Percentiles rank a stretch among this genome's conserved stretches.
Evolutionary conservation across 2,329 filamentous ascomycete genomes (phyloP).

Genomic region (Cercospora nicotianae): DNA sequence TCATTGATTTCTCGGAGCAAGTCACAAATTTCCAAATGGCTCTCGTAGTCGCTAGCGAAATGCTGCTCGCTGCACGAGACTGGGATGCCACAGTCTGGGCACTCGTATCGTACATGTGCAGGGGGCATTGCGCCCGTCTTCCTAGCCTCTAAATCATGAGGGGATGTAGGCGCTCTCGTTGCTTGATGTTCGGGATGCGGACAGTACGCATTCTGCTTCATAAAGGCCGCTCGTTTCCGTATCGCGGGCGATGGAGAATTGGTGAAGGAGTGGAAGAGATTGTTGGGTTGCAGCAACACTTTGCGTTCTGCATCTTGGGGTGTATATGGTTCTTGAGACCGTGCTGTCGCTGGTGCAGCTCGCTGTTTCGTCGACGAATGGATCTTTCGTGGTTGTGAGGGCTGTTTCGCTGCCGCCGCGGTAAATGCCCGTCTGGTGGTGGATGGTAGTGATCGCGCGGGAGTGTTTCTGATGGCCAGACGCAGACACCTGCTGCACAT

Average conservation of each 20-base stretch:
- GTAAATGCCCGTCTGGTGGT: constrained; percentile 26
- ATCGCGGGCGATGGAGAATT: constrained; percentile 87
- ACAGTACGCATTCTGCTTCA: constrained; percentile 90
- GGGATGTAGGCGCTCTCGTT: constrained; percentile 66
- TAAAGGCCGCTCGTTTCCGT: constrained; percentile 81
- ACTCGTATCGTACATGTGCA: constrained; percentile 87
- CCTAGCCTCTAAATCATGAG: constrained; percentile 62
- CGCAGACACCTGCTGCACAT: constrained; percentile 33
- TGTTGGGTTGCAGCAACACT: constrained; percentile 64
- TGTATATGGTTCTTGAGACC: constrained; percentile 10
- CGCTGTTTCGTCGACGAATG: constrained; percentile 28
- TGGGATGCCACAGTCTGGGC: constrained; percentile 91
- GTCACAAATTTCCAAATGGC: constrained; percentile 89
- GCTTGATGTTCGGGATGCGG: constrained; percentile 84
- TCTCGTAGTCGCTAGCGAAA: constrained; percentile 94
- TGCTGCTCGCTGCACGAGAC: constrained; percentile 93
- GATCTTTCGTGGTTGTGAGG: constrained; percentile 26
- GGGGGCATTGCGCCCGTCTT: constrained; percentile 65
- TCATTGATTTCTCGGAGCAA: constrained; percentile 91
- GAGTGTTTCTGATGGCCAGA: constrained; percentile 15
- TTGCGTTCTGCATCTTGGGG: constrained; percentile 31
- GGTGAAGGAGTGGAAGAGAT: constrained; percentile 92
- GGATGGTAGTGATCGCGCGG: constrained; percentile 13
- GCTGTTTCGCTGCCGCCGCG: constrained; percentile 24
- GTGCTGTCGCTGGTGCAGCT: constrained; percentile 24